These are phyloP conservation scores for Rhizoclosmatium sp. DNA, from an alignment of 192 early-diverging fungal genomes.

Conservation along the genomic window DNA sequence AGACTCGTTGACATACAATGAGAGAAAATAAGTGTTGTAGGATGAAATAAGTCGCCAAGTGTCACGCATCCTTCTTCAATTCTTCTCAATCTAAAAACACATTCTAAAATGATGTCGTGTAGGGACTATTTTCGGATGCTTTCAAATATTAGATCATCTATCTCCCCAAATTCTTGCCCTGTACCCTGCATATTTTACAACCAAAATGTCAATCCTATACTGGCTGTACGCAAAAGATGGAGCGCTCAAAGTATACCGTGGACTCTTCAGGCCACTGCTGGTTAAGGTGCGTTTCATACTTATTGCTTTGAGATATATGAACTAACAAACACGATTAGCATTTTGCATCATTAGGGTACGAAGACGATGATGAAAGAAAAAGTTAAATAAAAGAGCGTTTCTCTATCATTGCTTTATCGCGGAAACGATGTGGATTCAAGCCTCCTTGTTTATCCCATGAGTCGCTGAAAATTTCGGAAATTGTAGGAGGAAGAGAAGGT, in stretches of 20 bases:
- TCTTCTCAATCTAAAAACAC: no score
- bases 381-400: neutral
- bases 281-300: constrained; percentile 25
- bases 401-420: no score
- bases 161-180: constrained; percentile 34
- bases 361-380: neutral
- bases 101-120: neutral
- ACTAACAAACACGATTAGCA: neutral
- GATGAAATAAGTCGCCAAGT: no score
- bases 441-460: no score
- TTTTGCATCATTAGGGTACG: neutral
- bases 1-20: no score
- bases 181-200: constrained; percentile 50
- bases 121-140: constrained; percentile 61
- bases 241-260: constrained; percentile 51
- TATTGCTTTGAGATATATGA: neutral
- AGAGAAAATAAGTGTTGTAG: no score
- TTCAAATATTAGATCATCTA: constrained; percentile 50
- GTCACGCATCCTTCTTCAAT: no score
- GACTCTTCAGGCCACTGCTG: constrained; percentile 46
- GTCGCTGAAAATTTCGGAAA: no score
- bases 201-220: constrained; percentile 56
- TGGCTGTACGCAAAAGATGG: constrained; percentile 56
- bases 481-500: no score
- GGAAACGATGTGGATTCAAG: no score